Base-by-base conservation (phyloP, 2,329 filamentous ascomycete genomes). In the Trichophyton benhamiae region DNA sequence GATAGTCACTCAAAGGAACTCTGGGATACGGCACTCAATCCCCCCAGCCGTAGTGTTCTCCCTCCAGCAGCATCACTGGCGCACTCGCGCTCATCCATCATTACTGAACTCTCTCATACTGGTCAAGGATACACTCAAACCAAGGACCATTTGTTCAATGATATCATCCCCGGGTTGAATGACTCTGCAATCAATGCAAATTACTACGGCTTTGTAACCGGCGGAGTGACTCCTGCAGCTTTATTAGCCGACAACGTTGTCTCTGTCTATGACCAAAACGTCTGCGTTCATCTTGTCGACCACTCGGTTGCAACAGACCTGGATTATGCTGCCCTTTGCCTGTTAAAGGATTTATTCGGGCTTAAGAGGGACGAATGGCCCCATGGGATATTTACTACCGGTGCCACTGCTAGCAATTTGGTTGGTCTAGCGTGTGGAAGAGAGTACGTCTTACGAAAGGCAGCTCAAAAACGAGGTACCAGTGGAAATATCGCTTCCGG, bases 141-240 rank as follows among this genome's bases (percentile, higher is more conserved):
- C n/a, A 71, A 70, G 59, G 63, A 66, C 15, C 76, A 79, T 62
- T 67, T 79, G n/a, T 25, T 75, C 3, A 62, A 73, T 20, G 72
- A 76, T 42, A 71, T 79, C 52, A 70, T 76, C 4, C 76, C 77
- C 0, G 87, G 81, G 0, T 80, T 94, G 63, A 90, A 86, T 67
- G 81, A 79, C 15, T 82, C 84, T 68, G 85, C 83, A 66, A 79
- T 82, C 48, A 84, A 82, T 49, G 74, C 83, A 9, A 83, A 84
- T 60, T 95, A 95, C 78, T 95, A 89, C 72, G 91, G 90, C 63
- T 96, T 96, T 71, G 87, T 96, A 4, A 95, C 87, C 0, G 92
- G 92, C 52, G 88, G 89, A 13, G 79, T 81, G 6, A 88, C 91
- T 0, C 89, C 90, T 4, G 84, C 90, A 25, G 91, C 91, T 36